Evolutionary conservation across 2,329 filamentous ascomycete genomes (phyloP).

Genomic region (Exophiala alcalophila): DNA sequence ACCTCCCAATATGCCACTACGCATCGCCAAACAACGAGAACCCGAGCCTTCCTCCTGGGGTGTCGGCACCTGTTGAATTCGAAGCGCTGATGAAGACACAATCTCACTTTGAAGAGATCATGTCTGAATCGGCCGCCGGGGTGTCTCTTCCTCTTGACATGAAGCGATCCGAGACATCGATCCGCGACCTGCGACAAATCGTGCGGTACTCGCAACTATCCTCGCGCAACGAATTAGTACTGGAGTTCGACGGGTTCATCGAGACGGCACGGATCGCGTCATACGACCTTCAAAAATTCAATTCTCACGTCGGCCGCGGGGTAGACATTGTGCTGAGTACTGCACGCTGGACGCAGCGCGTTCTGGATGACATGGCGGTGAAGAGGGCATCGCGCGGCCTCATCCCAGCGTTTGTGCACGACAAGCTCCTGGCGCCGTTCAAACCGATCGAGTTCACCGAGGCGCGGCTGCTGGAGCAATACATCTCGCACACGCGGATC

Average conservation of each 20-base stretch:
- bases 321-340: constrained; percentile 73
- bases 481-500: constrained; percentile 67
- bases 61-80: constrained; percentile 57
- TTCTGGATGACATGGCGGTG: constrained; percentile 60
- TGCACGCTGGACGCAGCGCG: constrained; percentile 70
- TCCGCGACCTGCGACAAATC: constrained; percentile 70
- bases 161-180: constrained; percentile 71
- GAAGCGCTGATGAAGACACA: constrained; percentile 72
- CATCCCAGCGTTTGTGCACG: constrained; percentile 44
- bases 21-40: constrained; percentile 5
- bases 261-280: constrained; percentile 64
- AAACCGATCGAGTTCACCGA: constrained; percentile 59
- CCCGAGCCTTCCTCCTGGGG: constrained; percentile 30
- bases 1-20: constrained; percentile 61
- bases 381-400: constrained; percentile 40
- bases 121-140: constrained; percentile 64
- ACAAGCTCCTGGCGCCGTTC: constrained; percentile 59
- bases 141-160: constrained; percentile 72
- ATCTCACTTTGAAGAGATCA: constrained; percentile 70
- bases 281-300: constrained; percentile 69
- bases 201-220: constrained; percentile 68
- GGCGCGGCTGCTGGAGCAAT: constrained; percentile 66
- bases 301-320: constrained; percentile 69
- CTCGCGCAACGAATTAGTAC: constrained; percentile 64
- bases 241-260: constrained; percentile 75